Conservation (phyloP, 345 rosid genomes). For the Melaleuca alternifolia region DNA sequence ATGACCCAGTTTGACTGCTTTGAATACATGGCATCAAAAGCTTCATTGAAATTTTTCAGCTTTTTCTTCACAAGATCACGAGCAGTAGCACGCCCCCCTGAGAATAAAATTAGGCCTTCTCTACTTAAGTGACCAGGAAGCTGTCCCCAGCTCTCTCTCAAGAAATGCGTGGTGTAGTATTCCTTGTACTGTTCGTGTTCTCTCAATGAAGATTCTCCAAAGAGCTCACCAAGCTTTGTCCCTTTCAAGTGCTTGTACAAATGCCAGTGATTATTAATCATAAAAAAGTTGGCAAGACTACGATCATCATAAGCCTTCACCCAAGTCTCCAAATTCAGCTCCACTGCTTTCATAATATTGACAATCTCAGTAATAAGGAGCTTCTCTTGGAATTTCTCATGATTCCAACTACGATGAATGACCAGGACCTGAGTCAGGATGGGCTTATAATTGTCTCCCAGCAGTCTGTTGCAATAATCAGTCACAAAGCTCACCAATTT, state of each 20-base stretch:
- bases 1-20: slow-evolving; percentile 74
- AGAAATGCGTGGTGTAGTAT: slow-evolving; percentile 44
- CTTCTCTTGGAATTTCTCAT: slow-evolving; percentile 78
- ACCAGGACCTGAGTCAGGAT: slow-evolving; percentile 67
- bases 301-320: slow-evolving; percentile 60
- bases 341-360: slow-evolving; percentile 60
- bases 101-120: slow-evolving; percentile 91
- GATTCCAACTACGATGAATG: slow-evolving; percentile 94
- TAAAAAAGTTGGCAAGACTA: slow-evolving; percentile 53
- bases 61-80: slow-evolving; percentile 99
- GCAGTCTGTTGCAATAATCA: slow-evolving; percentile 76
- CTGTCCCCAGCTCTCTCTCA: slow-evolving; percentile 89
- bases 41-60: slow-evolving; percentile 76
- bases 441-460: slow-evolving; percentile 79
- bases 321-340: slow-evolving; percentile 73
- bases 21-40: slow-evolving; percentile 75
- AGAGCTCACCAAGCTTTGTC: slow-evolving; percentile 65
- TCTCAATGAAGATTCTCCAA: slow-evolving; percentile 75
- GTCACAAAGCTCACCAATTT: slow-evolving; percentile 73
- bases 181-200: slow-evolving; percentile 87
- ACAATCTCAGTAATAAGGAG: slow-evolving; percentile 61
- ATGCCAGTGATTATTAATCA: slow-evolving; percentile 93
- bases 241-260: slow-evolving; percentile 79
- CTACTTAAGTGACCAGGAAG: slow-evolving; percentile 85
- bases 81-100: slow-evolving; percentile 98